Evolutionary conservation across 129 eudicot genomes (phyloP), one percentile per base, ranked within the genome.

Genomic region (Centella asiatica): DNA sequence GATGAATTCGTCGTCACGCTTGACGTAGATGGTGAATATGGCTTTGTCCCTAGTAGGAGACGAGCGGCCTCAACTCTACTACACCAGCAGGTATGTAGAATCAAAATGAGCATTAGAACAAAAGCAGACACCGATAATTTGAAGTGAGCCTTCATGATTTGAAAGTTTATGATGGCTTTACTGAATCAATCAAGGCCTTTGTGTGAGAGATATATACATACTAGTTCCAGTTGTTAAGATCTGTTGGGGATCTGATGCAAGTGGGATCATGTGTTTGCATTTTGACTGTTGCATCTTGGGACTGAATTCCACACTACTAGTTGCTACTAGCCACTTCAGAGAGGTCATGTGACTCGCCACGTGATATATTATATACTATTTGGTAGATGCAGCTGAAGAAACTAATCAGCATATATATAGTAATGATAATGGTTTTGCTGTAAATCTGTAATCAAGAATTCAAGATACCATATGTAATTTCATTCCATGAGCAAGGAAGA

Each of bases 201-300:
- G n/a, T n/a, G n/a, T n/a, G n/a, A n/a, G n/a, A n/a, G n/a, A n/a
- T n/a, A n/a, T n/a, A n/a, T n/a, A n/a, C n/a, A n/a, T n/a, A n/a
- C n/a, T n/a, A n/a, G n/a, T n/a, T n/a, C n/a, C n/a, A n/a, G n/a
- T n/a, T n/a, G n/a, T n/a, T n/a, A 47, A 57, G 34, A 48, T 64
- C 45, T 25, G 57, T 18, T 67, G 53, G 82, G 78, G 78, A 79
- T 83, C 80, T 66, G 65, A 55, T 55, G 70, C 78, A 62, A 65
- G 78, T 74, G 77, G 85, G 81, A 77, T 88, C 93, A 84, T 75
- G 81, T 81, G 81, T 49, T 67, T 65, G 26, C 74, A 42, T 80
- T 80, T 86, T 86, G 90, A 86, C 87, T 64, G 81, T 79, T 47
- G 36, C 72, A 44, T 49, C 68, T 67, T 58, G 10, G 23, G 28